Evolutionary conservation across 306 rosid genomes (phyloP).

Genomic region (Vigna nakashimae): DNA sequence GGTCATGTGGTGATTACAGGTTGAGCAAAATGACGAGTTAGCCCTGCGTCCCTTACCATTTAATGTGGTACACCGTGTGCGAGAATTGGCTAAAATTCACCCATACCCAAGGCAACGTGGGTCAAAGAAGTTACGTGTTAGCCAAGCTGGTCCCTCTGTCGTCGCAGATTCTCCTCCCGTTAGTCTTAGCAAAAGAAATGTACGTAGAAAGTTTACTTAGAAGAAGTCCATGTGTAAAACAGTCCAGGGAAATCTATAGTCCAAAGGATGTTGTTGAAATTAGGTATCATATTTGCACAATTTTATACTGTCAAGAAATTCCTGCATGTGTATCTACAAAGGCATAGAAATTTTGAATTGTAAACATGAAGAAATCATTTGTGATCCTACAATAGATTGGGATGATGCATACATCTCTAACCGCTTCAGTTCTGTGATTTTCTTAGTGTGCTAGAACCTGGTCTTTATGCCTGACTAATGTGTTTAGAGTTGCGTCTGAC

Average conservation of each 20-base stretch:
- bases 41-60: slow-evolving; percentile 67
- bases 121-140: slow-evolving; percentile 48
- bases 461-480: neutral
- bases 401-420: slow-evolving; percentile 25
- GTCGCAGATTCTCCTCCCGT: slow-evolving; percentile 47
- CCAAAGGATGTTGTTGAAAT: slow-evolving; percentile 51
- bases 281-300: slow-evolving; percentile 53
- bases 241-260: slow-evolving; percentile 47
- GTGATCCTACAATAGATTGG: slow-evolving; percentile 22
- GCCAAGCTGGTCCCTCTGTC: slow-evolving; percentile 48
- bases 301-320: slow-evolving; percentile 35
- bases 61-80: slow-evolving; percentile 70
- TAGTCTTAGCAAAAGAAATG: slow-evolving; percentile 57
- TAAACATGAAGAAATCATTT: slow-evolving; percentile 39
- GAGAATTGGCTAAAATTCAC: slow-evolving; percentile 81
- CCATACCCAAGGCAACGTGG: slow-evolving; percentile 88
- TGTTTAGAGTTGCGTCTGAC: neutral
- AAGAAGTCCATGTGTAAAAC: slow-evolving; percentile 45
- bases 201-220: slow-evolving; percentile 53
- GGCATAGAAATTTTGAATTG: slow-evolving; percentile 50
- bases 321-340: slow-evolving; percentile 45
- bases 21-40: slow-evolving; percentile 60
- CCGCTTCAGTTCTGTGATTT: slow-evolving; percentile 2
- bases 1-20: slow-evolving; percentile 56
- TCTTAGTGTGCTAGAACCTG: neutral